These are phyloP conservation scores for Friedmanniomyces endolithicus DNA, from an alignment of 495 filamentous ascomycete species.

Conservation along the genomic window DNA sequence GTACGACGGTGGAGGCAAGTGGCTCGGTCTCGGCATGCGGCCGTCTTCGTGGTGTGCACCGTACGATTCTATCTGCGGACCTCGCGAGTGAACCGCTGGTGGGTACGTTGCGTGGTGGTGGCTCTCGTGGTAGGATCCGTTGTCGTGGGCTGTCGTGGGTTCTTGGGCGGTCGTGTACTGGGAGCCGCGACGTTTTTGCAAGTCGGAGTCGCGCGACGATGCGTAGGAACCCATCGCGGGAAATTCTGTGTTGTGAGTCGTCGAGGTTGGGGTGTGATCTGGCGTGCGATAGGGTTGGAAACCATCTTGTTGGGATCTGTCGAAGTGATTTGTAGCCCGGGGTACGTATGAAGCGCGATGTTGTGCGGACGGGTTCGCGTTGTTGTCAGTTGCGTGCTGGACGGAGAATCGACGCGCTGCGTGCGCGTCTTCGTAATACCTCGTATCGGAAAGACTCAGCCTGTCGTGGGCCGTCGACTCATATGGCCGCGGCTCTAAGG, in stretches of 20 bases:
- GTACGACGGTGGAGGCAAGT: neutral
- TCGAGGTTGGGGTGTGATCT: neutral
- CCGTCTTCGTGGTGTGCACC: neutral
- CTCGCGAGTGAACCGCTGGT: neutral
- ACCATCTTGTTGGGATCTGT: neutral
- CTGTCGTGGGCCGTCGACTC: neutral
- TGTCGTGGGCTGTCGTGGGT: neutral
- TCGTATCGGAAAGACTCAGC: neutral
- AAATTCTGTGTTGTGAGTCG: neutral
- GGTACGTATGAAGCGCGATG: neutral
- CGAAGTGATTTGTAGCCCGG: neutral
- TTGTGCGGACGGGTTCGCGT: neutral
- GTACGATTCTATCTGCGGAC: neutral
- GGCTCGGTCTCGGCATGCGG: neutral
- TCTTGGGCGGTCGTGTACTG: neutral
- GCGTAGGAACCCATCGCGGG: neutral
- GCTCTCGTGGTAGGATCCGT: neutral
- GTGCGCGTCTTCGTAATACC: neutral
- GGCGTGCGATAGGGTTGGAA: neutral
- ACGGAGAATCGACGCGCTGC: neutral
- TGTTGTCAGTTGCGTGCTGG: neutral
- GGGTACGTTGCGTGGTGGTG: neutral
- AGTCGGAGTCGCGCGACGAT: neutral
- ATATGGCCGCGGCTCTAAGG: neutral
- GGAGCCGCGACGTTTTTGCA: neutral